A percentile compares a stretch with the other conserved stretches of the same genome.
Conservation (phyloP, 768 basidiomycete species). For the Podaxis sp. region DNA sequence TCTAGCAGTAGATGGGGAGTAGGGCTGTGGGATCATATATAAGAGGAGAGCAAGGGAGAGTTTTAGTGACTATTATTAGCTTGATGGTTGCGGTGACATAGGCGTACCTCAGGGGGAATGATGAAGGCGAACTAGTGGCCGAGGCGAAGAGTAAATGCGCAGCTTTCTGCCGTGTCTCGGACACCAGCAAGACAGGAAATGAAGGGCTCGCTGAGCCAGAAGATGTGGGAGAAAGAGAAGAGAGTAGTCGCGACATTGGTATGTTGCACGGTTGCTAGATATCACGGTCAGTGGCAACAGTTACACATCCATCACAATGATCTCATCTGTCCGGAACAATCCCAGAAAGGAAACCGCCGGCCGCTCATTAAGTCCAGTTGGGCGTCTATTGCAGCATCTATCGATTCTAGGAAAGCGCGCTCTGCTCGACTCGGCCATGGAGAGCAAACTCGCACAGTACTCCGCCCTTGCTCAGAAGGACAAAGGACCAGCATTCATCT, state of each 20-base stretch:
- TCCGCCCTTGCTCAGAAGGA: slow-evolving; percentile 76
- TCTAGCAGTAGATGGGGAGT: neutral
- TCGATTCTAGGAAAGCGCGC: neutral
- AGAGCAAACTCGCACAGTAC: slow-evolving; percentile 62
- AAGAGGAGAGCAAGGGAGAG: slow-evolving; percentile 1
- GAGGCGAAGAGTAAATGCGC: neutral
- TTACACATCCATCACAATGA: neutral
- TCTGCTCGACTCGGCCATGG: slow-evolving; percentile 41
- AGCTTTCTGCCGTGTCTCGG: slow-evolving; percentile 3
- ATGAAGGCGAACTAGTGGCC: neutral
- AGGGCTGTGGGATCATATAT: slow-evolving; percentile 5
- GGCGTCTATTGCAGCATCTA: slow-evolving; percentile 3
- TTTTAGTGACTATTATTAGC: slow-evolving; percentile 8
- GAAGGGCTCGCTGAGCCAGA: slow-evolving; percentile 7
- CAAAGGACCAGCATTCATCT: slow-evolving; percentile 73
- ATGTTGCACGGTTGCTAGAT: slow-evolving; percentile 1
- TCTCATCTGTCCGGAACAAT: neutral
- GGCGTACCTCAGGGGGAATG: neutral
- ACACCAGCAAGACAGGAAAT: neutral
- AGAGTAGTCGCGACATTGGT: neutral
- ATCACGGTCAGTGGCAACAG: neutral
- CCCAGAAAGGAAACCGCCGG: neutral
- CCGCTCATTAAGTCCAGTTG: neutral
- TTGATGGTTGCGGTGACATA: slow-evolving; percentile 4
- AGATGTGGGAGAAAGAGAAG: neutral